phyloP scores from a whole-genome alignment of 805 yeast genomes.

The Candida broadrunensis region DNA sequence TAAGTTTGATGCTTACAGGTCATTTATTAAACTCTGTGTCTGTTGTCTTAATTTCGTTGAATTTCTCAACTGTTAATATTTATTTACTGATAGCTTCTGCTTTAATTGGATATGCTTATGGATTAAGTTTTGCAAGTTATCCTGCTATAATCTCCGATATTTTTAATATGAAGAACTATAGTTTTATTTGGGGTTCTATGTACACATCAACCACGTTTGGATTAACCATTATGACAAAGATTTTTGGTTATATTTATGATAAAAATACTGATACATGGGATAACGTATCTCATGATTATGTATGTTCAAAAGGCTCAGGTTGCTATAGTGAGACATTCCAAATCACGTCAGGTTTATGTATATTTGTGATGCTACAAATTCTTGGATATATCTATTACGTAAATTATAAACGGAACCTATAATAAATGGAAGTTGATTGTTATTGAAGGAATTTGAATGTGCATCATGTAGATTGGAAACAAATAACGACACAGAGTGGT shows the following conservation, averaged over 20 bases:
- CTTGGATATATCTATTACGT: slow-evolving; percentile 16
- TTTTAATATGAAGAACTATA: slow-evolving; percentile 29
- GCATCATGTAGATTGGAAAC: too few species aligned
- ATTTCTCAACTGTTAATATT: slow-evolving; percentile 13
- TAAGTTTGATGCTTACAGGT: slow-evolving; percentile 26
- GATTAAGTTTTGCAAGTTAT: slow-evolving; percentile 30
- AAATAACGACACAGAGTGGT: too few species aligned
- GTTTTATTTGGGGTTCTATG: slow-evolving; percentile 33
- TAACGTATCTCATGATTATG: slow-evolving; percentile 9
- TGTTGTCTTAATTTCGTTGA: slow-evolving; percentile 8
- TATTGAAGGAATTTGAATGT: too few species aligned
- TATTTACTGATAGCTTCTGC: slow-evolving; percentile 21
- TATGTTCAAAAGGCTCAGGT: slow-evolving; percentile 26
- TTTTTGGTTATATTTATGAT: slow-evolving; percentile 30
- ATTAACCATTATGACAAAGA: slow-evolving; percentile 26
- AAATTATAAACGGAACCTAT: background rate
- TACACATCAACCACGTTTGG: slow-evolving; percentile 32
- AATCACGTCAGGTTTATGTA: slow-evolving; percentile 20
- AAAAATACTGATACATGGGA: slow-evolving; percentile 17
- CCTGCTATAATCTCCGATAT: slow-evolving; percentile 33
- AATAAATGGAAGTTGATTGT: too few species aligned
- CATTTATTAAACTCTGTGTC: slow-evolving; percentile 19
- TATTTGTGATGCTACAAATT: slow-evolving; percentile 15
- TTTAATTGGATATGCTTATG: slow-evolving; percentile 32
- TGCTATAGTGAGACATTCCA: slow-evolving; percentile 26